phyloP scores from a whole-genome alignment of 2,329 filamentous ascomycete genomes.

The Pyrenophora teres region DNA sequence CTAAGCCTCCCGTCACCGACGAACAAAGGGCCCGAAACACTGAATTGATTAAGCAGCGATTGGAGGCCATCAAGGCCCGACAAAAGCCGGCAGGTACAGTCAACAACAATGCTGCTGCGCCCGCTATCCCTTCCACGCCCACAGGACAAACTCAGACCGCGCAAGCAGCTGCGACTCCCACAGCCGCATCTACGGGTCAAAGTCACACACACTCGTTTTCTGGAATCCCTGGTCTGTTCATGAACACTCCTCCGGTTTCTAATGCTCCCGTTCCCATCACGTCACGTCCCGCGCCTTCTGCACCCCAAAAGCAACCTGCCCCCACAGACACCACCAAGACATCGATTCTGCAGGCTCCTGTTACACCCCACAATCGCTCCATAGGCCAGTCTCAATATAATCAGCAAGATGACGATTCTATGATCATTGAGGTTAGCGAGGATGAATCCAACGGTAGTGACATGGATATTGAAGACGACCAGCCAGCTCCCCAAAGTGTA shows the following conservation, averaged over 20 bases:
- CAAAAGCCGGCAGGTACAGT: constrained; percentile 18
- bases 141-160: neutral
- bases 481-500: constrained; percentile 44
- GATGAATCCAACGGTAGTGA: constrained; percentile 65
- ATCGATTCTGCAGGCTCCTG: constrained; percentile 37
- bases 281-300: constrained; percentile 10
- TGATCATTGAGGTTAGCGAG: constrained; percentile 87
- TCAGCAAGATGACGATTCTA: constrained; percentile 63
- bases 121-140: constrained; percentile 6
- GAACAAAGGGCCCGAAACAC: constrained; percentile 67
- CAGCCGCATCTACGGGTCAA: constrained; percentile 9
- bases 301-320: constrained; percentile 62
- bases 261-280: constrained; percentile 10
- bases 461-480: constrained; percentile 67
- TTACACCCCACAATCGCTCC: constrained; percentile 60
- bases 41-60: constrained; percentile 75
- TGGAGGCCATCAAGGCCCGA: constrained; percentile 63
- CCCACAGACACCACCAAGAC: constrained; percentile 65
- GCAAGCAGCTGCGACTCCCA: constrained; percentile 6
- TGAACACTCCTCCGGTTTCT: constrained; percentile 42
- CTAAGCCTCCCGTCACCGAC: constrained; percentile 28
- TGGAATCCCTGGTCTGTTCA: constrained; percentile 59
- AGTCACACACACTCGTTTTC: constrained; percentile 31
- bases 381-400: constrained; percentile 61
- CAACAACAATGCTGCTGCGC: constrained; percentile 11